Base-by-base conservation (phyloP, 148 eudicot genomes). In the Drosera capensis region DNA sequence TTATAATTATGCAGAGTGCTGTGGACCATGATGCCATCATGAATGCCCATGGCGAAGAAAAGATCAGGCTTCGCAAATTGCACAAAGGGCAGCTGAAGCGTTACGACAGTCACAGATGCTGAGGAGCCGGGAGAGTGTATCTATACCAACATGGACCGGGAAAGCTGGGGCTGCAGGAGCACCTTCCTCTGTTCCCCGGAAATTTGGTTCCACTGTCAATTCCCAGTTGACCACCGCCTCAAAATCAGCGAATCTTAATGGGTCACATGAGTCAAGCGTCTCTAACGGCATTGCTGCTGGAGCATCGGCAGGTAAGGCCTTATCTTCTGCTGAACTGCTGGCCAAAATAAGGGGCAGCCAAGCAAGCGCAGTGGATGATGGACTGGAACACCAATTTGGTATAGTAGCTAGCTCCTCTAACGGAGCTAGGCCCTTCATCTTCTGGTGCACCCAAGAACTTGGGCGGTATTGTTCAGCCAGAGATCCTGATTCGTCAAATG, bases 11-110 rank as follows among this genome's bases (percentile, higher is more conserved):
- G 56, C 75, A 90, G 97, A 90, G 97, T 69, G 97, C 93, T 5
- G 63, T 90, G 63, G 76, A 90, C 64, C 97, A 90, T 56, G 97
- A 90, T 63, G 78, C 73, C 13, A 84, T 90, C 41, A 73, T 90
- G 95, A 62, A 84, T 38, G 85, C 87, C 52, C 66, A 84, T 14
- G 97, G 78, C 34, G 93, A 80, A 48, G 87, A 90, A 31, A 90
- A 84, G 60, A 46, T 47, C 82, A 90, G 45, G 97, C 97, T 37
- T 78, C 87, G 24, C 77, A 68, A 53, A 77, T 90, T 14, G 97
- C 97, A 20, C 87, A 73, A 45, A 75, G 92, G 59, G 97, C 97
- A 40, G 95, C 97, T 16, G 93, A 90, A 68, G 97, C 97, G 26
- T 62, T 90, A 39, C 84, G 93, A 20, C 78, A 78, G 40, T 90